Conservation (phyloP, 2,329 filamentous ascomycete genomes). For the Penicillium corylophilum region DNA sequence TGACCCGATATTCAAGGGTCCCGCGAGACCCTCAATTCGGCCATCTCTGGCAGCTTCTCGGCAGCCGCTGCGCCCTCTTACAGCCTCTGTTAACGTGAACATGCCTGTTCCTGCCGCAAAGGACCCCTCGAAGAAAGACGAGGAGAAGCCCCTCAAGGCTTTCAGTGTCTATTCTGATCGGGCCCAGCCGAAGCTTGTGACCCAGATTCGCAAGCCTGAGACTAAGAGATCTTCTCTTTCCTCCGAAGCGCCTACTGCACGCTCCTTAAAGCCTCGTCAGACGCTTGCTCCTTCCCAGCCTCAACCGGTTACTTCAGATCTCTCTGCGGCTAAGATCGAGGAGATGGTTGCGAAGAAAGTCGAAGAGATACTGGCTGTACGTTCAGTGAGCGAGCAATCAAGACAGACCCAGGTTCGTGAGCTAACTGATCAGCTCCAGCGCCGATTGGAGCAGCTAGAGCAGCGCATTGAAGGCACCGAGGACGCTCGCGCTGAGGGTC, state of each 20-base stretch:
- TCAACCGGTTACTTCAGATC: conserved; percentile 46
- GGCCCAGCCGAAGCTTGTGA: conserved; percentile 43
- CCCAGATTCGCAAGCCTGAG: conserved; percentile 41
- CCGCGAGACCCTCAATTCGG: conserved; percentile 55
- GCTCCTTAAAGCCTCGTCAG: conserved; percentile 52
- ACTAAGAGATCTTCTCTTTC: conserved; percentile 45
- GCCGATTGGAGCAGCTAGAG: conserved; percentile 79
- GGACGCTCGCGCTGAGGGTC: conserved; percentile 74
- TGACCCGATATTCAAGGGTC: conserved; percentile 81
- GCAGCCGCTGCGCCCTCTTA: conserved; percentile 76
- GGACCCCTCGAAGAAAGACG: conserved; percentile 53
- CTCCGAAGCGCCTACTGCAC: conserved; percentile 34
- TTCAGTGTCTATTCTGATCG: conserved; percentile 87
- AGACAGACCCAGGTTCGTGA: conserved; percentile 47
- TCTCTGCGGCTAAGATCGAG: conserved; percentile 76
- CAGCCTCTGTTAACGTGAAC: conserved; percentile 72
- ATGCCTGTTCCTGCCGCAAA: conserved; percentile 55
- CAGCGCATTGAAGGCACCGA: conserved; percentile 77
- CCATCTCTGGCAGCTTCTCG: conserved; percentile 52
- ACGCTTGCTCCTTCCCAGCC: conserved; percentile 27
- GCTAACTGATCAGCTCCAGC: conserved; percentile 75
- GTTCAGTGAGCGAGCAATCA: conserved; percentile 59
- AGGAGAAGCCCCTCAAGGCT: conserved; percentile 73
- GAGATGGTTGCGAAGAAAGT: conserved; percentile 91
- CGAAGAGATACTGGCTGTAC: conserved; percentile 80